phyloP scores from a whole-genome alignment of 164 flowering plant genomes.

The Sextonia rubra region DNA sequence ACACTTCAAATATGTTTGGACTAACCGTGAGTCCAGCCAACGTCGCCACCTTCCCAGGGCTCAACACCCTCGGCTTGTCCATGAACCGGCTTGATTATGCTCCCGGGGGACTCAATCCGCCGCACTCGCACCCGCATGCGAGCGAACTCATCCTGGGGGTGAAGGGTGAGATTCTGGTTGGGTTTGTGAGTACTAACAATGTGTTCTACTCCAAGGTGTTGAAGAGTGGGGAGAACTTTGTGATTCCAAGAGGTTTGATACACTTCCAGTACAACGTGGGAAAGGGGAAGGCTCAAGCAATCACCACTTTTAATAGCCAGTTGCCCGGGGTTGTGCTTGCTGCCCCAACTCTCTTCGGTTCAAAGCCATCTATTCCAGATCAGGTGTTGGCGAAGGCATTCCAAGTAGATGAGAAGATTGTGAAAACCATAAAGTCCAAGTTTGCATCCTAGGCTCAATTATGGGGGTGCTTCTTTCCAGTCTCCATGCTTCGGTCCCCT shows the following conservation, averaged over 20 bases:
- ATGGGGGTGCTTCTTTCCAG: background rate
- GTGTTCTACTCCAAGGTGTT: conserved; percentile 47
- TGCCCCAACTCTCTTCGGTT: conserved; percentile 37
- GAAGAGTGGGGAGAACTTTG: conserved; percentile 53
- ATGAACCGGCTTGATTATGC: conserved; percentile 59
- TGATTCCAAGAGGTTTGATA: conserved; percentile 58
- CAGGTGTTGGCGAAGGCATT: conserved; percentile 46
- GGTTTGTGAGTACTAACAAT: conserved; percentile 48
- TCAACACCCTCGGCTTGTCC: conserved; percentile 69
- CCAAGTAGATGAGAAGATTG: conserved; percentile 30
- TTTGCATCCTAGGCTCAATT: conserved; percentile 23
- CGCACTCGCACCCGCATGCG: conserved; percentile 71
- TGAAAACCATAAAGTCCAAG: conserved; percentile 38
- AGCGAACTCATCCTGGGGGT: conserved; percentile 45
- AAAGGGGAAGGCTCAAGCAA: conserved; percentile 34
- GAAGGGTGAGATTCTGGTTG: conserved; percentile 50
- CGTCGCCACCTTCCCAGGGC: conserved; percentile 53
- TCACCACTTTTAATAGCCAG: conserved; percentile 68
- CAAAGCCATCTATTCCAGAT: conserved; percentile 52
- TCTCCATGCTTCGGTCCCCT: background rate
- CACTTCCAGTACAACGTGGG: conserved; percentile 67
- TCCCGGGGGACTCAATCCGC: conserved; percentile 55
- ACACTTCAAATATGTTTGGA: conserved; percentile 37
- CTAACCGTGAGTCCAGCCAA: conserved; percentile 31
- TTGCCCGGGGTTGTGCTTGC: conserved; percentile 39